These are phyloP conservation scores for Hypoxylon sp. DNA, from an alignment of 2,329 filamentous ascomycete genomes.

Conservation along the genomic window DNA sequence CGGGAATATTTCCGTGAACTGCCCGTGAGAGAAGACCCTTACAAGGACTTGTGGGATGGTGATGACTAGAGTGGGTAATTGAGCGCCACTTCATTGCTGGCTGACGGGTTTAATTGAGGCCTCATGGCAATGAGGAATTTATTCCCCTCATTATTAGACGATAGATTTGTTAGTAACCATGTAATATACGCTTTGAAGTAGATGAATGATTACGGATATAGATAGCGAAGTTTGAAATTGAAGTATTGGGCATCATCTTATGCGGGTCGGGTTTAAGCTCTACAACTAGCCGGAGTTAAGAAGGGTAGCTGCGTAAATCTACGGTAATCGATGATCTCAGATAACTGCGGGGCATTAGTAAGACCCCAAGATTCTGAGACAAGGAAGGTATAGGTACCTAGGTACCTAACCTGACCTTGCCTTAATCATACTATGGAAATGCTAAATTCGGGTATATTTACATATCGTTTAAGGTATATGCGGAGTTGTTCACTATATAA, in stretches of 20 bases:
- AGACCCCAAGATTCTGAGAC: conserved; percentile 9
- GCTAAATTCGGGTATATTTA: no score
- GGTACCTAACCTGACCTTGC: no score
- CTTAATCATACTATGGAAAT: no score
- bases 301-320: conserved; percentile 4
- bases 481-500: no score
- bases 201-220: no score
- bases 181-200: no score
- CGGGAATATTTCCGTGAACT: conserved; percentile 35
- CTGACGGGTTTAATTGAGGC: background rate
- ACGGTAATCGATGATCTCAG: conserved; percentile 42
- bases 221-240: no score
- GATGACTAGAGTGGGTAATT: background rate
- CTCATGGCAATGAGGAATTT: background rate
- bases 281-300: conserved; percentile 8
- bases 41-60: conserved; percentile 24
- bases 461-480: no score
- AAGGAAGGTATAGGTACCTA: background rate
- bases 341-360: conserved; percentile 35
- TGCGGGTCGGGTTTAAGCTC: background rate
- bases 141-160: background rate
- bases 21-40: conserved; percentile 23
- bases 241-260: background rate
- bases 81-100: background rate
- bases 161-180: background rate